A percentile compares a stretch with the other conserved stretches of the same genome.
Evolutionary conservation across 2,329 filamentous ascomycete species (phyloP).

Genomic region (Chaetoscypha palmicola): DNA sequence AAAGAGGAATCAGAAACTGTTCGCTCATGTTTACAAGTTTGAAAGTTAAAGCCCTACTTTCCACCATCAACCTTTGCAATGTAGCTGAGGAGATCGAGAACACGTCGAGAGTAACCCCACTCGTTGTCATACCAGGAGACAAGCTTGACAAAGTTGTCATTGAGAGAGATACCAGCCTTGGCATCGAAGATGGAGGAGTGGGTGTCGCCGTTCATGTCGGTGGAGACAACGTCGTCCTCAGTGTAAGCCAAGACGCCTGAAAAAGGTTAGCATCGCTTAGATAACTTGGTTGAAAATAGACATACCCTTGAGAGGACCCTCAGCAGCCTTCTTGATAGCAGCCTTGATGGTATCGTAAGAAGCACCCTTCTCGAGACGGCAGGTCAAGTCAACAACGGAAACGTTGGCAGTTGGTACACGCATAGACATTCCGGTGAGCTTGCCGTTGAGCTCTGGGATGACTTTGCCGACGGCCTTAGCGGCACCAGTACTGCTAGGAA

Average conservation of each 20-base stretch:
- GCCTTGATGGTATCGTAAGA: conserved; percentile 89
- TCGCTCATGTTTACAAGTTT: conserved; percentile 14
- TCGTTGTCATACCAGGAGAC: conserved; percentile 97
- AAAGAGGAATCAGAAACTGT: conserved; percentile 26
- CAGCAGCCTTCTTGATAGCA: conserved; percentile 78
- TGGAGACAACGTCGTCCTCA: conserved; percentile 94
- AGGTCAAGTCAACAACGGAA: conserved; percentile 96
- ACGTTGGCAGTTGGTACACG: conserved; percentile 98
- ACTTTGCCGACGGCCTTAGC: conserved; percentile 99
- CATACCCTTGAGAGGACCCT: conserved; percentile 79
- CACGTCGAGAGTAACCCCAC: conserved; percentile 98
- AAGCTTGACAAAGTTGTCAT: conserved; percentile 98
- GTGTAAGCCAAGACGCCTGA: conserved; percentile 85
- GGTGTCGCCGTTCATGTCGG: conserved; percentile 86
- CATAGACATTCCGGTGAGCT: conserved; percentile 99
- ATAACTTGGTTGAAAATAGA: conserved; percentile 11
- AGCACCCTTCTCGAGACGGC: conserved; percentile 85
- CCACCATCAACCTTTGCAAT: conserved; percentile 66
- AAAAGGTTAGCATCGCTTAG: conserved; percentile 12
- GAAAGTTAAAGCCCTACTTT: conserved; percentile 26
- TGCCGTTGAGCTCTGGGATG: conserved; percentile 95
- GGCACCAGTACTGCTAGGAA: conserved; percentile 96
- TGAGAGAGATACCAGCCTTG: conserved; percentile 97
- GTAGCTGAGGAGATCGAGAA: conserved; percentile 74
- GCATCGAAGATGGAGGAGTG: conserved; percentile 98